phyloP scores from a whole-genome alignment of 2,329 filamentous ascomycete genomes.

The Pleoardoris graminearum region DNA sequence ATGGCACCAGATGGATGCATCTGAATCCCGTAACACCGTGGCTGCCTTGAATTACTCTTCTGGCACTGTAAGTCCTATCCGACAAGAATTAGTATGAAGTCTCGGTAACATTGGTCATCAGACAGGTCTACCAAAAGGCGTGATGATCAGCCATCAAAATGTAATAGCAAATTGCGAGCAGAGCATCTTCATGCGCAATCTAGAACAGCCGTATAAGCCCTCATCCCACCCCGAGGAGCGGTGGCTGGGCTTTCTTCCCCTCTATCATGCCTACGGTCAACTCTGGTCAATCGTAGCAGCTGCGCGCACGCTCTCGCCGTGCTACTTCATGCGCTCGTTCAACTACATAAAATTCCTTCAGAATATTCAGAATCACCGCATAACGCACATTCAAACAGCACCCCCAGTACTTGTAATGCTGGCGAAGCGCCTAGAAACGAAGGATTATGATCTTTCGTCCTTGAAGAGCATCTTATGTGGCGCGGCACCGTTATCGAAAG shows the following conservation, averaged over 20 bases:
- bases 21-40: constrained; percentile 40
- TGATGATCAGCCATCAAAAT: constrained; percentile 51
- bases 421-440: constrained; percentile 42
- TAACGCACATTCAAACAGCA: constrained; percentile 48
- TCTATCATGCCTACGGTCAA: constrained; percentile 51
- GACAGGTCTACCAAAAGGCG: constrained; percentile 51
- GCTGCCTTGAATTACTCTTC: constrained; percentile 26
- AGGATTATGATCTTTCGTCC: constrained; percentile 36
- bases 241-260: constrained; percentile 49
- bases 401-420: constrained; percentile 46
- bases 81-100: too few relatives aligned
- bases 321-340: constrained; percentile 48
- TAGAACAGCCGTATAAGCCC: constrained; percentile 32
- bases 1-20: constrained; percentile 47
- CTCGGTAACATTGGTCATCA: background rate
- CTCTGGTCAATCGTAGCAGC: constrained; percentile 47
- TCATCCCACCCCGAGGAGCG: constrained; percentile 29
- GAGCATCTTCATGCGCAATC: constrained; percentile 45
- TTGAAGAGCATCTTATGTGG: constrained; percentile 44
- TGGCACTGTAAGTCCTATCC: constrained; percentile 4
- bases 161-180: constrained; percentile 47
- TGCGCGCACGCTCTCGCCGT: constrained; percentile 36
- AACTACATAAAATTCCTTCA: constrained; percentile 38
- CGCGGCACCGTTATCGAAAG: constrained; percentile 45
- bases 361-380: constrained; percentile 41